Evolutionary conservation across 2,329 filamentous ascomycete species (phyloP), one percentile per base, ranked within the genome.

Genomic region (Dactylella cylindrospora): DNA sequence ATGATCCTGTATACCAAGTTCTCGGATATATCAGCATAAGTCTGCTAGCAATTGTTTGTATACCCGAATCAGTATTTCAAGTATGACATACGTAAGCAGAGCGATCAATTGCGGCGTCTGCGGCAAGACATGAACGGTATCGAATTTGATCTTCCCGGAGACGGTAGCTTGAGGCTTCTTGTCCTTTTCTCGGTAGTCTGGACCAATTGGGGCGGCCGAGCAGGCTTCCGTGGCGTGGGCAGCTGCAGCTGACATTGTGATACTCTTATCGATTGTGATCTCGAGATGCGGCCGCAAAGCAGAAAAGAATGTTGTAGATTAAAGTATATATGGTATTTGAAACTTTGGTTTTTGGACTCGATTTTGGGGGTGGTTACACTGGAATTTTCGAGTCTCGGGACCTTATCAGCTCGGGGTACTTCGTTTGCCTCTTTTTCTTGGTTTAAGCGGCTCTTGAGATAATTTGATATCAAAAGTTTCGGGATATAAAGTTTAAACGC

Each of bases 91-190:
- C 93, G 93, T 96, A 75, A 98, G 81, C 67, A 98, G 81, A 67
- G 93, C 90, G 76, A 98, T 98, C 67, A 98, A 81, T 78, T 98
- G 93, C 41, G 93, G 90, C 8, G 93, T 96, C 76, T 97, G 93
- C 23, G 87, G 82, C 38, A 98, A 79, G 66, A 94, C 86, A 72
- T 90, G 85, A 67, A 98, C 88, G 77, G 95, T 96, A 65, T 90
- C 84, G 70, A 89, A 85, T 36, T 83, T 76, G 31, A 96, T 84
- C 61, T 83, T 80, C 53, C 84, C 90, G 9, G 93, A 98, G 33
- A 97, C 86, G 2, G 68, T 69, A 45, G 68, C 68, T 26, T 69
- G 47, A 25, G 68, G 68, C 35, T 69, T 69, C 64, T 65, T 29
- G 28, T 65, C 61, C 17, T 66, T 49, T 25, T 67, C 65, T 28